Base-by-base conservation (phyloP, 2,329 filamentous ascomycete species). In the Xylaria sp. region DNA sequence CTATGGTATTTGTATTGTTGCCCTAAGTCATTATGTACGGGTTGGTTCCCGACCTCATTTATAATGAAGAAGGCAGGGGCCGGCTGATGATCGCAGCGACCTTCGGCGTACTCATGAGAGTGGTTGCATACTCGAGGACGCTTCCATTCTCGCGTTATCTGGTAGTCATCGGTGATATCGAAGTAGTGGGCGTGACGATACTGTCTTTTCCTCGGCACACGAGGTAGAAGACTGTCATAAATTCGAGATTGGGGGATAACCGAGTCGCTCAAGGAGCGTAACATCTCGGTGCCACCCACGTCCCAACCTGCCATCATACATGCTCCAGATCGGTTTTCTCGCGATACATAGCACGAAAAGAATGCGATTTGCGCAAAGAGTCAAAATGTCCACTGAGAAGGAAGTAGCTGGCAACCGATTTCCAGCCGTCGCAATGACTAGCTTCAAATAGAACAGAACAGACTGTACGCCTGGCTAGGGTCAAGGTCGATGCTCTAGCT, bases 171-270 rank as follows among this genome's bases (percentile, higher is more conserved):
- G 61, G 66, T 69, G 23, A 76, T 68, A 48, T 74, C 77, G 67
- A 78, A 74, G 62, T 78, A 76, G 51, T 80, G 78, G 60, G 77
- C 75, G 58, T 80, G 74, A 73, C 78, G 80, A 65, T 81, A 78
- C 37, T 81, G 79, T 58, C 82, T 80, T 76, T 84, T 84, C 67
- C 79, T 82, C 67, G 76, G 78, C 31, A 76, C 75, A 68, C 78
- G 66, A 71, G 81, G 79, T 44, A 75, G 76, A 54, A 66, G 66
- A 59, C 66, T 69, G 62, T 73, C 72, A 61, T 69, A 58, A 59
- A 57, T 18, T 37, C 51, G 67, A 63, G 61, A 39, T 61, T 69
- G 73, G 63, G 67, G 74, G 52, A 77, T 71, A 66, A 73, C 76
- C 67, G 75, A 77, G 70, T 78, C 77, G 74, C 78, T 79, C 70